Evolutionary conservation across 768 basidiomycete species (phyloP), one percentile per base, ranked within the genome.

Genomic region (Multifurca ochricompacta): DNA sequence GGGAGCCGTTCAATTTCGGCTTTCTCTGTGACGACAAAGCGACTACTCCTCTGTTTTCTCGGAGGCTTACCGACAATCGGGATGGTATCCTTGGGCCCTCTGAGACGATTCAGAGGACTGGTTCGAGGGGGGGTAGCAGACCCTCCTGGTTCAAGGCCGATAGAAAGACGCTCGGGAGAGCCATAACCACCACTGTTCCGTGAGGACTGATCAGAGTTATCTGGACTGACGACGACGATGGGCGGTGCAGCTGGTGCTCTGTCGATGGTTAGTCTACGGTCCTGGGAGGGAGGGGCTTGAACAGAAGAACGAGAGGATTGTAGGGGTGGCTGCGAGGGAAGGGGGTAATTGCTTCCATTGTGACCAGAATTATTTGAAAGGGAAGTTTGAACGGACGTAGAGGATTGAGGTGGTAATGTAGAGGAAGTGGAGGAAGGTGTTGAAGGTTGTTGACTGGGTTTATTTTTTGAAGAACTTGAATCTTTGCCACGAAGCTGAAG

Each of bases 31-130:
- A 95, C 87, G 46, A 98, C 87, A 64, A 99, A 98, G 58, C 96
- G 81, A 67, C 90, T 93, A 73, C 93, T 97, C 62, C 94, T 80
- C 71, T 99, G 96, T 70, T 98, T 99, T 64, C 95, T 83, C 23
- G 96, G 92, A 19, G 92, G 93, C 66, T 98, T 98, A 30, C 92
- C 93, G 13, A 90, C 85, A 64, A 95, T 89, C 40, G 95, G 92
- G 54, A 98, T 97, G 40, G 91, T 97, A 69, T 98, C 96, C 71
- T 93, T 96, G 51, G 93, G 91, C 16, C 82, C 82, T 55, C 89
- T 80, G 50, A 91, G 80, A 62, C 90, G 83, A 64, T 79, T 83
- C 60, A 89, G 73, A 10, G 87, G 74, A 39, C 77, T 80, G 36
- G 80, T 75, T 50, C 88, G 79, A 28, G 87, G 85, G 19, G 83